A percentile compares a stretch with the other conserved stretches of the same genome.
These are phyloP conservation scores for Plenodomus biglobosus DNA, from an alignment of 2,329 filamentous ascomycete genomes.

Conservation along the genomic window DNA sequence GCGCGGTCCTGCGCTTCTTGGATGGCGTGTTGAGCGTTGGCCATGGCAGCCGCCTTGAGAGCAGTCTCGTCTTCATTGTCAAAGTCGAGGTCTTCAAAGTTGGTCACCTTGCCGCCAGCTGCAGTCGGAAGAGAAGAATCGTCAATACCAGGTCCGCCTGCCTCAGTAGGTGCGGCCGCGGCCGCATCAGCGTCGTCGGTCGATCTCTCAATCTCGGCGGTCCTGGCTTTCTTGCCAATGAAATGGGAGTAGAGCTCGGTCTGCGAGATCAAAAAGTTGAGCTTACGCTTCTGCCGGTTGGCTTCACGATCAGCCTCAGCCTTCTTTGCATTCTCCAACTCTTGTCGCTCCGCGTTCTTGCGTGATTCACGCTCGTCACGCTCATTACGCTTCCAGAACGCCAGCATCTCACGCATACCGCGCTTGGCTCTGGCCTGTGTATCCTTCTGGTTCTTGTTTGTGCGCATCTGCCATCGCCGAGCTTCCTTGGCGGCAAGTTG, in stretches of 20 bases:
- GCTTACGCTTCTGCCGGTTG: conserved; percentile 94
- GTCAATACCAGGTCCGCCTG: conserved; percentile 50
- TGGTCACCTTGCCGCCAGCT: conserved; percentile 73
- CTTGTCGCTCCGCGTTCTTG: conserved; percentile 91
- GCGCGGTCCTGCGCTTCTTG: conserved; percentile 93
- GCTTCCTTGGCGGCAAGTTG: conserved; percentile 97
- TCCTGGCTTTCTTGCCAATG: conserved; percentile 99
- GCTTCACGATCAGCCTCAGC: conserved; percentile 97
- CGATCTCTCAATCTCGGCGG: conserved; percentile 87
- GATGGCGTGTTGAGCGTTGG: conserved; percentile 94
- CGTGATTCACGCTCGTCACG: conserved; percentile 93
- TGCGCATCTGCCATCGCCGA: conserved; percentile 93
- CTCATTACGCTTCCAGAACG: conserved; percentile 99
- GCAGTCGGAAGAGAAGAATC: conserved; percentile 52
- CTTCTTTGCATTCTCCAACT: conserved; percentile 94
- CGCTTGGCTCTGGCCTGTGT: conserved; percentile 95
- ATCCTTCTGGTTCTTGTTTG: conserved; percentile 98
- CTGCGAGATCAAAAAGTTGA: conserved; percentile 98
- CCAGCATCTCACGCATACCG: conserved; percentile 99
- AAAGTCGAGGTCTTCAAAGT: conserved; percentile 93
- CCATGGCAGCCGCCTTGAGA: conserved; percentile 81
- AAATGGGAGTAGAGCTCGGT: conserved; percentile 99
- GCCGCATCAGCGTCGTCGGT: conserved; percentile 69
- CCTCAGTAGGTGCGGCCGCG: conserved; percentile 43
- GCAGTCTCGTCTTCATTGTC: conserved; percentile 89